A percentile compares a stretch with the other conserved stretches of the same genome.
Conservation (phyloP, 2,329 filamentous ascomycete genomes). For the Clarireedia monteithiana region DNA sequence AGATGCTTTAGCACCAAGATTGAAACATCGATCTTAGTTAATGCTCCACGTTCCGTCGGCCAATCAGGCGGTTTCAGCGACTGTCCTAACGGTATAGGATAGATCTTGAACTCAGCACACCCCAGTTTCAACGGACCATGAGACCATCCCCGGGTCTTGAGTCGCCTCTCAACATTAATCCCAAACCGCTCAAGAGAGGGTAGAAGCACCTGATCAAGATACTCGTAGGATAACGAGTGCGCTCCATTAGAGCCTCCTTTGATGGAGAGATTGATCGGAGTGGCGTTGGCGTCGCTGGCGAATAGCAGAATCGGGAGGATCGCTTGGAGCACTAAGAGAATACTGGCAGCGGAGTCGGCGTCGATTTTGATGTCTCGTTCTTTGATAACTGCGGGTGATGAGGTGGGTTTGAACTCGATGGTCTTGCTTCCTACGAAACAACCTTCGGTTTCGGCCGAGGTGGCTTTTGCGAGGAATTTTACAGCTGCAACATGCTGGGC, state of each 20-base stretch:
- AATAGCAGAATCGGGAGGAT: constrained; percentile 52
- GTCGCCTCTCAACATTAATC: constrained; percentile 37
- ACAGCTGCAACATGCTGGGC: constrained; percentile 52
- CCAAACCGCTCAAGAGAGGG: constrained; percentile 46
- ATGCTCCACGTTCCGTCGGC: constrained; percentile 25
- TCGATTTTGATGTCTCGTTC: constrained; percentile 41
- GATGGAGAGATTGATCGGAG: constrained; percentile 43
- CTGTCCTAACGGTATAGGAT: constrained; percentile 33
- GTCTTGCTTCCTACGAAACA: constrained; percentile 41
- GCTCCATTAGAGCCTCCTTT: constrained; percentile 52
- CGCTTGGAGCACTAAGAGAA: constrained; percentile 51
- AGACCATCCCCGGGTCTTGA: constrained; percentile 44
- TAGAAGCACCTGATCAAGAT: constrained; percentile 53
- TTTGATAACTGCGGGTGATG: constrained; percentile 20
- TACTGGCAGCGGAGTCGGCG: constrained; percentile 46
- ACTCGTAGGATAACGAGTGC: constrained; percentile 52
- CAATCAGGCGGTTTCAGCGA: constrained; percentile 31
- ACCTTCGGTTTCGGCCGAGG: constrained; percentile 42
- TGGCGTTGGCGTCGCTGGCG: constrained; percentile 36
- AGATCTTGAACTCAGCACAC: constrained; percentile 38
- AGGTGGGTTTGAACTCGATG: constrained; percentile 27
- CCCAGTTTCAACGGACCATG: constrained; percentile 21
- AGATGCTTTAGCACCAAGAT: constrained; percentile 42
- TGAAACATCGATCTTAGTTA: constrained; percentile 43
- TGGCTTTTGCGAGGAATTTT: constrained; percentile 44